Evolutionary conservation across 2,329 filamentous ascomycete genomes (phyloP).

Genomic region (Teratosphaeria destructans): DNA sequence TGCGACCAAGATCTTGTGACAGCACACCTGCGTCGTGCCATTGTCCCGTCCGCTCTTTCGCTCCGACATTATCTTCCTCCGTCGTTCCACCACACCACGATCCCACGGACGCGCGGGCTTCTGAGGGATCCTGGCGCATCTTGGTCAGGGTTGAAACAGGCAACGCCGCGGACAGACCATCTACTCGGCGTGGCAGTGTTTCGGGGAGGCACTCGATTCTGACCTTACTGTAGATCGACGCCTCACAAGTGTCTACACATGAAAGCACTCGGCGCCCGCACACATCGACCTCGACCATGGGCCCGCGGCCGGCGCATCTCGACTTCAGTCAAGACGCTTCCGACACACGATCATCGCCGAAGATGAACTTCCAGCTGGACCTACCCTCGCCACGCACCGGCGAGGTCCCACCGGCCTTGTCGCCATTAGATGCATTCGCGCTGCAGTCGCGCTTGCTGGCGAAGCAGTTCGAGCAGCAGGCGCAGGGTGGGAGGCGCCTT

Average conservation of each 20-base stretch:
- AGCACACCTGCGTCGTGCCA: neutral
- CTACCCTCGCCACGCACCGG: constrained; percentile 41
- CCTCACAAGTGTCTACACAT: neutral
- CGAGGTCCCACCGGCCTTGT: constrained; percentile 73
- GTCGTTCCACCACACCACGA: neutral
- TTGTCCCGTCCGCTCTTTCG: neutral
- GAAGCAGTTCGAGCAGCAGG: constrained; percentile 70
- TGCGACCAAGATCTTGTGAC: neutral
- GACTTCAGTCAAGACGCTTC: constrained; percentile 9
- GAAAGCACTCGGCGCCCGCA: neutral
- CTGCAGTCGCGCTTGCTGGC: constrained; percentile 81
- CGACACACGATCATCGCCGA: neutral
- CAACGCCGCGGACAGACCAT: neutral
- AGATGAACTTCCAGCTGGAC: constrained; percentile 16
- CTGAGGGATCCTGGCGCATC: neutral
- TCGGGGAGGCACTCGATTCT: neutral
- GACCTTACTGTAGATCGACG: neutral
- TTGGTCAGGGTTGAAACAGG: neutral
- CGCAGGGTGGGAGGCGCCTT: constrained; percentile 62
- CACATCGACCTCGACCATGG: constrained; percentile 11
- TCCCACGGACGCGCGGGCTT: neutral
- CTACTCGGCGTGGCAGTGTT: neutral
- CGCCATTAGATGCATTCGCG: constrained; percentile 89
- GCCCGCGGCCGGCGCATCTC: constrained; percentile 18
- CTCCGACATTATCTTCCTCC: neutral